Evolutionary conservation across 2,329 filamentous ascomycete genomes (phyloP).

Genomic region (Alternaria triticina): DNA sequence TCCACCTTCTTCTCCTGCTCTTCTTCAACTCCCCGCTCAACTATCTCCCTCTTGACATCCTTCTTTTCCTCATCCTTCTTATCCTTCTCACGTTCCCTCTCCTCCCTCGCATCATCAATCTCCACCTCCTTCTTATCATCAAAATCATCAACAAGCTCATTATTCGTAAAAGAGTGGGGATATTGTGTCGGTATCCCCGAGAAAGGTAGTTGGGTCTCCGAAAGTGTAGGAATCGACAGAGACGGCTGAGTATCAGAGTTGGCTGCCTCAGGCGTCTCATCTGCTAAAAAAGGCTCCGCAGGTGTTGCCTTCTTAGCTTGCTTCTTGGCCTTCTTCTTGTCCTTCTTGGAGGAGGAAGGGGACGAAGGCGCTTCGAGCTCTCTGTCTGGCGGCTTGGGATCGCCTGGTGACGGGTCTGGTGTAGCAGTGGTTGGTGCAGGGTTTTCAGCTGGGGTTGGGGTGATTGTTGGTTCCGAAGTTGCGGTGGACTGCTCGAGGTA

Average conservation of each 20-base stretch:
- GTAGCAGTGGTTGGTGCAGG: not conserved
- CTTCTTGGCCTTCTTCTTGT: constrained; percentile 36
- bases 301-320: constrained; percentile 30
- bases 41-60: not conserved
- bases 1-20: not conserved
- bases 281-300: constrained; percentile 41
- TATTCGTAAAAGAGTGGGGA: constrained; percentile 31
- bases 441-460: not conserved
- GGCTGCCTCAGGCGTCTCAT: constrained; percentile 42
- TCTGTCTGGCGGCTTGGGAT: constrained; percentile 8
- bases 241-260: constrained; percentile 42
- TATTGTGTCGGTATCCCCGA: constrained; percentile 39
- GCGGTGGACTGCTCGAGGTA: not conserved
- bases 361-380: constrained; percentile 14
- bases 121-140: constrained; percentile 6
- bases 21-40: not conserved
- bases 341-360: constrained; percentile 21
- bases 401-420: constrained; percentile 4
- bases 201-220: constrained; percentile 37
- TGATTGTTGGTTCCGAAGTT: not conserved
- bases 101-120: constrained; percentile 5
- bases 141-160: constrained; percentile 31
- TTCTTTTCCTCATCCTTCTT: not conserved
- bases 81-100: constrained; percentile 1
- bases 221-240: constrained; percentile 35